Evolutionary conservation across 495 filamentous ascomycete species (phyloP).

Genomic region (Aspergillus biplanus): DNA sequence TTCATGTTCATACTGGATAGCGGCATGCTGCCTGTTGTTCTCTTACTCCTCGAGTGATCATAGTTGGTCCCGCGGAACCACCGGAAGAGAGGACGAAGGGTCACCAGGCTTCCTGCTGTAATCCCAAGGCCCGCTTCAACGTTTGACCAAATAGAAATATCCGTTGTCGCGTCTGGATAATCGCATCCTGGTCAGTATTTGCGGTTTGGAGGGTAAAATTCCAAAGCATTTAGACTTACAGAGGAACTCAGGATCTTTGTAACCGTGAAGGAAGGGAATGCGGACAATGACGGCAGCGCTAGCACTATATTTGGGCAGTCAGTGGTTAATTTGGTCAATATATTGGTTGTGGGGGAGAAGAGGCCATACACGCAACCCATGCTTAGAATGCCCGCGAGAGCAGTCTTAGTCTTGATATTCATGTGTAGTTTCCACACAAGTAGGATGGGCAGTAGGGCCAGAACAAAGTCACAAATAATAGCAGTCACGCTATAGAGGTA

Average conservation of each 20-base stretch:
- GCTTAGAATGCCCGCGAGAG: slow-evolving; percentile 42
- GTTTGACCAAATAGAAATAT: slow-evolving; percentile 52
- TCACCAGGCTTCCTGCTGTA: slow-evolving; percentile 49
- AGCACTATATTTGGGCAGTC: slow-evolving; percentile 26
- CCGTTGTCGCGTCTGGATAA: slow-evolving; percentile 40
- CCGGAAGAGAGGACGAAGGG: slow-evolving; percentile 52
- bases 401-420: slow-evolving; percentile 39
- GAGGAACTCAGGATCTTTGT: slow-evolving; percentile 35
- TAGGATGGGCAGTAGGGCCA: slow-evolving; percentile 42
- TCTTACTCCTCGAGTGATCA: slow-evolving; percentile 31
- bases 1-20: slow-evolving; percentile 37
- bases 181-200: slow-evolving; percentile 18
- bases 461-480: slow-evolving; percentile 42
- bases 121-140: slow-evolving; percentile 53
- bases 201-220: neutral
- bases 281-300: slow-evolving; percentile 45
- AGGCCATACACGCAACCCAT: slow-evolving; percentile 46
- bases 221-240: slow-evolving; percentile 27
- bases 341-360: slow-evolving; percentile 9
- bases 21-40: slow-evolving; percentile 35
- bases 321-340: neutral
- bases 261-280: slow-evolving; percentile 38
- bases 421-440: slow-evolving; percentile 47
- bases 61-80: slow-evolving; percentile 45
- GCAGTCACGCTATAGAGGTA: slow-evolving; percentile 50